Base-by-base conservation (phyloP, 1,284 basidiomycete genomes). In the Peniophora sp. region DNA sequence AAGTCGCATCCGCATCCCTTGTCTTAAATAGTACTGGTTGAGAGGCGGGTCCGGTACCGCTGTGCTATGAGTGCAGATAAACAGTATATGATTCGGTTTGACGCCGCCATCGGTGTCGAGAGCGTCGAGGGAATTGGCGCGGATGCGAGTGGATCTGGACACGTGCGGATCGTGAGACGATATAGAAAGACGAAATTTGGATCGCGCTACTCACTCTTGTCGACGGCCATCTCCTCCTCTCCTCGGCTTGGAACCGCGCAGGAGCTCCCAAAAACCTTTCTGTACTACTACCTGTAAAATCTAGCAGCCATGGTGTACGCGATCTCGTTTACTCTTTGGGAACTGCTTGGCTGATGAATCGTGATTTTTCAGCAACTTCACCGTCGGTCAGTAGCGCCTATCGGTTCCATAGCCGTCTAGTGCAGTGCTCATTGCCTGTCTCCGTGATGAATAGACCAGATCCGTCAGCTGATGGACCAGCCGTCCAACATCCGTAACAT, bases 401-500 rank as follows among this genome's bases (percentile, higher is more conserved):
- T 18, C 35, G 1, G 20, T 10, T 3, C 2, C 3, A 14, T 20
- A 34, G 22, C 12, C n/a, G 1, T 15, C 3, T 10, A 42, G 37
- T 47, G 11, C 45, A 20, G 24, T 35, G 17, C 50, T 56, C n/a
- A 27, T 6, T 36, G 3, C 32, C 44, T 34, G 24, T 22, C 5
- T 58, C 57, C 51, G 22, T 51, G 52, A 54, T 53, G 39, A 57
- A 52, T 63, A 90, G 87, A 90, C 68, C 88, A 97, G 80, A 88
- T 97, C 68, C 86, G 93, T 68, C 75, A 58, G 58, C 85, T 96
- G 60, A 96, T 96, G 92, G 88, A 93, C 79, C 73, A 69, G 71
- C 81, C 91, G 63, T 92, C 89, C 57, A 94, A 95, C 75, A 94
- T 95, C 72, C 86, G 92, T 74, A 97, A 97, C 83, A 97, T 97